These are phyloP conservation scores for Colletotrichum viniferum DNA, from an alignment of 2,329 filamentous ascomycete genomes.

Conservation along the genomic window DNA sequence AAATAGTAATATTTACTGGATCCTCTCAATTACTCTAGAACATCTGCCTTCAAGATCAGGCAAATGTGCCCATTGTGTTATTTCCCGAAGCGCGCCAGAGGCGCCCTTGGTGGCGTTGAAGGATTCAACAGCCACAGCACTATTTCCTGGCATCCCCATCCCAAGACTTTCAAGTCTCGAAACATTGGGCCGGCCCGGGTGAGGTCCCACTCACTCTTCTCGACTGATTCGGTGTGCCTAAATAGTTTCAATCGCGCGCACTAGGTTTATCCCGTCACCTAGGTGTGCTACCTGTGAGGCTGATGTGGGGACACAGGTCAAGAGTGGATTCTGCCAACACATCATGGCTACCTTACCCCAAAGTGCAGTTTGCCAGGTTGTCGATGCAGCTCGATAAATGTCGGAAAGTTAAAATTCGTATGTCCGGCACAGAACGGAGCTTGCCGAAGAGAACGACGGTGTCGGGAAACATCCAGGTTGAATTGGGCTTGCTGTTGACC, in stretches of 20 bases:
- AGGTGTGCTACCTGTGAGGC: neutral
- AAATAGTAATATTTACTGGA: neutral
- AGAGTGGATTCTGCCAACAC: neutral
- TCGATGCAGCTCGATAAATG: neutral
- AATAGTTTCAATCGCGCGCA: neutral
- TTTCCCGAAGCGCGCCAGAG: neutral
- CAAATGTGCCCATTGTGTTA: neutral
- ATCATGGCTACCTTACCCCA: neutral
- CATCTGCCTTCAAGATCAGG: neutral
- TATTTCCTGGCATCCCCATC: neutral
- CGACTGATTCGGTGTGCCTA: neutral
- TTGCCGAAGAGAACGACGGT: neutral
- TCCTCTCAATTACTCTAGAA: neutral
- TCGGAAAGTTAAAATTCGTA: neutral
- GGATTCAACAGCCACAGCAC: neutral
- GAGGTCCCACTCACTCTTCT: neutral
- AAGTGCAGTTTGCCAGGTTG: neutral
- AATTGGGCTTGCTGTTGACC: neutral
- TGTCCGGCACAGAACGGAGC: neutral
- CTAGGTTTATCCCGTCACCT: neutral
- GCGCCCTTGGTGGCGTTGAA: neutral
- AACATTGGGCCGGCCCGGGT: neutral
- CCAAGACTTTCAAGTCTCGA: neutral
- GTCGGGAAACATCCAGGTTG: neutral
- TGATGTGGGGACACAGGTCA: neutral